Evolutionary conservation across 1,284 basidiomycete species (phyloP).

Genomic region (Cronartium quercuum): DNA sequence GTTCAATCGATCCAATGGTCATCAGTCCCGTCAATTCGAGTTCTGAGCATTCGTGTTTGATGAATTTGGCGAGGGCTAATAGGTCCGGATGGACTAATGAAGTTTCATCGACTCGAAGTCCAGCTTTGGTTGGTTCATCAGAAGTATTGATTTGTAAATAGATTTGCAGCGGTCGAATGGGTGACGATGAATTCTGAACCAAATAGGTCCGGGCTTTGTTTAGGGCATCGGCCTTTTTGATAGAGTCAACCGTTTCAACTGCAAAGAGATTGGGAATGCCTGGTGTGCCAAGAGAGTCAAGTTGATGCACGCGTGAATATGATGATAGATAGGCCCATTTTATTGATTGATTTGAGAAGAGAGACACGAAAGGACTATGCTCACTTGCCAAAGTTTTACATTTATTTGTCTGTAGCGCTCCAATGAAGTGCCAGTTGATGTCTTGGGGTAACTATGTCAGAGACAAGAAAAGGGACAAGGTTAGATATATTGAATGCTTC

Average conservation of each 20-base stretch:
- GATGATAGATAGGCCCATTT: neutral
- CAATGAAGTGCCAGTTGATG: slow-evolving; percentile 96
- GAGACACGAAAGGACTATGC: slow-evolving; percentile 44
- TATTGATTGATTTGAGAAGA: too few species aligned
- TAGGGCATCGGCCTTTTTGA: slow-evolving; percentile 75
- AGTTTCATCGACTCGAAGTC: slow-evolving; percentile 53
- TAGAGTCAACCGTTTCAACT: slow-evolving; percentile 82
- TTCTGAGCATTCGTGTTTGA: slow-evolving; percentile 66
- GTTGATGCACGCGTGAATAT: neutral
- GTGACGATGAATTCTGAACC: slow-evolving; percentile 49
- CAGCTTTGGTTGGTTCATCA: slow-evolving; percentile 80
- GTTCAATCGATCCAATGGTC: slow-evolving; percentile 83
- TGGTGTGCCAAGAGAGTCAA: slow-evolving; percentile 51
- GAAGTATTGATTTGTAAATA: slow-evolving; percentile 93
- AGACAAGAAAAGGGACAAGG: neutral
- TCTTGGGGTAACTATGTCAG: slow-evolving; percentile 63
- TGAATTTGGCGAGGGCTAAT: slow-evolving; percentile 62
- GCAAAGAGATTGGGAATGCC: slow-evolving; percentile 82
- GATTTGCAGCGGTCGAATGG: slow-evolving; percentile 60
- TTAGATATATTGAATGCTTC: neutral
- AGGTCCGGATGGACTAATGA: slow-evolving; percentile 54
- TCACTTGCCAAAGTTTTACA: slow-evolving; percentile 78
- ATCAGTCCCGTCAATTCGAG: slow-evolving; percentile 79
- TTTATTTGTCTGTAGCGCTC: slow-evolving; percentile 90
- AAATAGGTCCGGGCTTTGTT: slow-evolving; percentile 63